Evolutionary conservation across 495 filamentous ascomycete species (phyloP), one percentile per base, ranked within the genome.

Genomic region (Talaromyces borbonicus): DNA sequence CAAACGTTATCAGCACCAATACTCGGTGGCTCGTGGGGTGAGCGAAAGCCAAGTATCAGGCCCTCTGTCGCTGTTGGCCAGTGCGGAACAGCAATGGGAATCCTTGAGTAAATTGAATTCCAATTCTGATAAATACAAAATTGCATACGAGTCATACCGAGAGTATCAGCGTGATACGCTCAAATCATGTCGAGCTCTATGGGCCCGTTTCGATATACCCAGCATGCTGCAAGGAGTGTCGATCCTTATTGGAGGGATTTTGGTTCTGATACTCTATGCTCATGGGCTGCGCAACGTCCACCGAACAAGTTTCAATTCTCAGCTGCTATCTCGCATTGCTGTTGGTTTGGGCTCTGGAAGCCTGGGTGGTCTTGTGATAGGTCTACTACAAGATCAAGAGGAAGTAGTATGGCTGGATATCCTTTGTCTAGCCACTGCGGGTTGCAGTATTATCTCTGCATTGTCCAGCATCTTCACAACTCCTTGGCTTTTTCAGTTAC

Each of bases 201-300:
- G 92, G 92, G 87, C 93, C 8, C 74, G 81, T 20, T 98, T 97
- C 56, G 85, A 97, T 59, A 66, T 94, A 29, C 70, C 75, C 1
- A 85, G 82, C 56, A 98, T 98, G 89, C 48, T 79, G 8, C 59
- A 84, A 37, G 92, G 92, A 15, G 79, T 96, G 48, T 55, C 52
- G 12, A 73, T 94, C 40, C 74, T 95, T 50, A 67, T 77, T 11
- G 71, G 71, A 11, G 79, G 83, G 8, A 71, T 95, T 35, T 51
- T 73, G 18, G 54, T 83, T 23, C 65, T 97, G 22, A 67, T 81
- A 8, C 58, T 87, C 1, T 96, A 89, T 59, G 81, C 87, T 23
- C 71, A 81, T 42, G 73, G 73, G 22, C 55, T 81, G 35, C 62
- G 62, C 19, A 65, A 60, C 5, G 72, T 80, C 47, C 65, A 67